Base-by-base conservation (phyloP, 345 rosid genomes). In the Rhodamnia rubescens region DNA sequence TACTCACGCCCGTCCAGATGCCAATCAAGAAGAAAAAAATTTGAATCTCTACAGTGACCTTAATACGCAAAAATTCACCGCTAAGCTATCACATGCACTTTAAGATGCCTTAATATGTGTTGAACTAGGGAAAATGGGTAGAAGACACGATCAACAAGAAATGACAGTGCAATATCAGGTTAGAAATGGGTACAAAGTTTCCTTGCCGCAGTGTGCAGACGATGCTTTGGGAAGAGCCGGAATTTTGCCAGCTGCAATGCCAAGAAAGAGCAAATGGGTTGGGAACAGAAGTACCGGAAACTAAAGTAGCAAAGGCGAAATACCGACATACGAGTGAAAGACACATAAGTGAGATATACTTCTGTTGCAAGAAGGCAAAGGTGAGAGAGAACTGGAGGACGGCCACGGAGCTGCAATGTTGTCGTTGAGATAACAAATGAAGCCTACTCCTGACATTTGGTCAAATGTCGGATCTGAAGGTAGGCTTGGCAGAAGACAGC, bases 361-460 rank as follows among this genome's bases (percentile, higher is more conserved):
- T 92, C 89, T 90, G 74, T 91, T 93, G 90, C 95, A 93, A 18
- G 91, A 88, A 59, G 92, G 86, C 20, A 88, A 82, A 29, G 88
- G 82, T 83, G 87, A 6, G 29, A 84, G 85, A 55, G 93, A 89
- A 27, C 86, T 80, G 2, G 93, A 89, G 2, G 93, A 88, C 1
- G 95, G 93, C 93, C 93, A 92, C 20, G 90, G 92, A 49, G 93
- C 95, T 84, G 90, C 91, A 86, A 93, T 92, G 87, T 90, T 91
- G 86, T 93, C 95, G 64, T 93, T 93, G 61, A 93, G 90, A 90
- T 93, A 93, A 74, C 95, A 93, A 36, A 93, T 90, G 88, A 93
- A 91, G 91, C 93, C 87, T 91, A n/a, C n/a, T n/a, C n/a, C n/a
- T n/a, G n/a, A n/a, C n/a, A n/a, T n/a, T n/a, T n/a, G n/a, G n/a